Evolutionary conservation across 345 rosid genomes (phyloP).

Genomic region (Eucalyptus melliodora): DNA sequence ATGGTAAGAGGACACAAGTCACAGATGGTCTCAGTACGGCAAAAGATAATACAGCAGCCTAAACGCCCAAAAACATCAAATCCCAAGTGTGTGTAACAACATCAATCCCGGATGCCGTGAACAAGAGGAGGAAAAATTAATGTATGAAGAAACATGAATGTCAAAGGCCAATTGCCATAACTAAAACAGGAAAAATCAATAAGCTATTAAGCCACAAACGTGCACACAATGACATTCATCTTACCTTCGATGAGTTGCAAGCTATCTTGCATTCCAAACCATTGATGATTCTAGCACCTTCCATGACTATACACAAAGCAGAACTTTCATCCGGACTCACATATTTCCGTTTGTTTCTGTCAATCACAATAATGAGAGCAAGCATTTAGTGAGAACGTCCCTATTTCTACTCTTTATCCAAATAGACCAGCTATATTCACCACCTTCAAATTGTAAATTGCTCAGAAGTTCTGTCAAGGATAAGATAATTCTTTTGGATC

Average conservation of each 20-base stretch:
- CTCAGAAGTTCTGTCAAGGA: neutral
- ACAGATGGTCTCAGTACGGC: neutral
- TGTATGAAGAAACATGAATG: neutral
- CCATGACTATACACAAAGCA: constrained; percentile 56
- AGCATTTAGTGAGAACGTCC: neutral
- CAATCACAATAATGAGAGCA: neutral
- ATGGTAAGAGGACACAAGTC: neutral
- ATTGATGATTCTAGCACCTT: constrained; percentile 60
- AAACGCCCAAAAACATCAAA: neutral
- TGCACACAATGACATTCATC: neutral
- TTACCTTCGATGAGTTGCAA: constrained; percentile 84
- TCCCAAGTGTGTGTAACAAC: neutral
- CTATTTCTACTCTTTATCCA: neutral
- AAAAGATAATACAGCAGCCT: neutral
- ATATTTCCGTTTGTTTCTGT: constrained; percentile 75
- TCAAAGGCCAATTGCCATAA: neutral
- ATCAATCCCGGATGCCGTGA: neutral
- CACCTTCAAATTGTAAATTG: neutral
- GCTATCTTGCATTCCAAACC: constrained; percentile 94
- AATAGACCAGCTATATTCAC: neutral
- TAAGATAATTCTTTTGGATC: neutral
- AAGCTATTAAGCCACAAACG: neutral
- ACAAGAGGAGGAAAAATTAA: neutral
- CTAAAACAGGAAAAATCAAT: neutral
- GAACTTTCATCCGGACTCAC: constrained; percentile 55